These are phyloP conservation scores for Fusarium sp. DNA, from an alignment of 2,329 filamentous ascomycete genomes.

Conservation along the genomic window DNA sequence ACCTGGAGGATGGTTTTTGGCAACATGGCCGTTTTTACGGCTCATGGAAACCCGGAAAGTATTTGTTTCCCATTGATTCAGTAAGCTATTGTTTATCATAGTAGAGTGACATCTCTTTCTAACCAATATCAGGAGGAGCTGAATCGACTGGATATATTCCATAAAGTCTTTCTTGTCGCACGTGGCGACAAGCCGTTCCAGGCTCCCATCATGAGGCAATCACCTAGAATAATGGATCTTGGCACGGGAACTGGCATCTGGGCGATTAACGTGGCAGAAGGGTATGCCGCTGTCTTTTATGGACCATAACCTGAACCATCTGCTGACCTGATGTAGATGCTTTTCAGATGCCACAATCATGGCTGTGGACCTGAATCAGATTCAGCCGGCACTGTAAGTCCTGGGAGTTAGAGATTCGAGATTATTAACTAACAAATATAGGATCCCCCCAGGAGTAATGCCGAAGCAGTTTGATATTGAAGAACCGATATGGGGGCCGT, in stretches of 20 bases:
- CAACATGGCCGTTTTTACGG: conserved; percentile 82
- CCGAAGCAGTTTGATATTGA: conserved; percentile 81
- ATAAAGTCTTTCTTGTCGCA: conserved; percentile 80
- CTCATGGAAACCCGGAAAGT: conserved; percentile 76
- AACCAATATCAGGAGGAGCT: conserved; percentile 71
- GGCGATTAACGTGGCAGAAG: conserved; percentile 84
- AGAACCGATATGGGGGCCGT: conserved; percentile 71
- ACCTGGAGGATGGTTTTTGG: conserved; percentile 52
- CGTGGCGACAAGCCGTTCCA: conserved; percentile 61
- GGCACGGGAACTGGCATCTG: conserved; percentile 94
- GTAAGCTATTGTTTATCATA: conserved; percentile 59
- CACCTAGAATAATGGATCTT: conserved; percentile 70
- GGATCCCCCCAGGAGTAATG: conserved; percentile 75
- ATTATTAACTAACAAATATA: conserved; percentile 55
- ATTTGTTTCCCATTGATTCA: conserved; percentile 84
- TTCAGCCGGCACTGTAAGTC: conserved; percentile 58
- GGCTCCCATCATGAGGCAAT: conserved; percentile 32
- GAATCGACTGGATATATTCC: conserved; percentile 85
- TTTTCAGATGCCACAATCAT: conserved; percentile 52
- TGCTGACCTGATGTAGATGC: conserved; percentile 36
- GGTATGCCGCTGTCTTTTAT: conserved; percentile 64
- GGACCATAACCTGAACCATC: background rate
- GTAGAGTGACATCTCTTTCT: conserved; percentile 13
- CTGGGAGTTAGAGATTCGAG: background rate
- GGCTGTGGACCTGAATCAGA: conserved; percentile 58